Percentiles rank a stretch among this genome's conserved stretches.
Evolutionary conservation across 345 rosid species (phyloP).

Genomic region (Rhodamnia rubescens): DNA sequence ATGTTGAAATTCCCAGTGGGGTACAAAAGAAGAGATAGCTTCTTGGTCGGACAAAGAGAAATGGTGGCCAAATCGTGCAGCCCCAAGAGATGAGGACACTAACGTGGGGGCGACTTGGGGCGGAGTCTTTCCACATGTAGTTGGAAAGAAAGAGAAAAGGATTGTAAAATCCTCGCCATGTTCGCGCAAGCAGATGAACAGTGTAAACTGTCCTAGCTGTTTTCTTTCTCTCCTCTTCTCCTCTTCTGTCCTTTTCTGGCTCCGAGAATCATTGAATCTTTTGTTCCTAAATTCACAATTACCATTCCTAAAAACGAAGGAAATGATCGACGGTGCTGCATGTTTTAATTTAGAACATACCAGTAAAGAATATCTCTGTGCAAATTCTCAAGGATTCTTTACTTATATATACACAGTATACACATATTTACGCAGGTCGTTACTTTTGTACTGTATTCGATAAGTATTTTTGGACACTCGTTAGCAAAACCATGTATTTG

Average conservation of each 20-base stretch:
- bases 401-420: background rate
- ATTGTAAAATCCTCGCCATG: conserved; percentile 2
- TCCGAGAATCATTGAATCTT: background rate
- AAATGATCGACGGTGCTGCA: background rate
- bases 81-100: background rate
- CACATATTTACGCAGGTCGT: background rate
- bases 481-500: no score
- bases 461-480: background rate
- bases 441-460: background rate
- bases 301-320: background rate
- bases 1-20: conserved; percentile 4
- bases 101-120: conserved; percentile 80
- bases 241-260: background rate
- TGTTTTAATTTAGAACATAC: background rate
- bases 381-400: background rate
- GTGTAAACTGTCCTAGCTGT: background rate
- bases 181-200: background rate
- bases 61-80: background rate
- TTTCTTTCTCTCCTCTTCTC: background rate
- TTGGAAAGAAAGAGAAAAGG: background rate
- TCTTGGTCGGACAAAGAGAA: background rate
- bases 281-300: background rate
- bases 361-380: background rate
- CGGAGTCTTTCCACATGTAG: conserved; percentile 15
- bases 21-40: background rate